These are phyloP conservation scores for Coprinellus micaceus DNA, from an alignment of 768 basidiomycete species.

Conservation along the genomic window DNA sequence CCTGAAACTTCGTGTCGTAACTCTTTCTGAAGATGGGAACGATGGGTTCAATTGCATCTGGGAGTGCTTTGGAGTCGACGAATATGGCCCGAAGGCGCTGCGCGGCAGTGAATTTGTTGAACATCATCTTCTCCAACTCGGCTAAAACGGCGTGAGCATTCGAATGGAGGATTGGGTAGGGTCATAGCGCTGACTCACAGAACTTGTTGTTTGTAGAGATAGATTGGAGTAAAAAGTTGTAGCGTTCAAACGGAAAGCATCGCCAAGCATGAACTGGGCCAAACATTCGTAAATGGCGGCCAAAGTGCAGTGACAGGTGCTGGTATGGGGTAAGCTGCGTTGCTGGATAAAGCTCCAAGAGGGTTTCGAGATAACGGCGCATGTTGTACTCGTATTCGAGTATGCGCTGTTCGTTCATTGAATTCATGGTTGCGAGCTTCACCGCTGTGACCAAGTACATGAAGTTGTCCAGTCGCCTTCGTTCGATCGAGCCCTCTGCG, in stretches of 20 bases:
- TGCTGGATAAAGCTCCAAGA: constrained; percentile 29
- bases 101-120: too few relatives aligned
- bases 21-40: too few relatives aligned
- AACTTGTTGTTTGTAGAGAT: neutral
- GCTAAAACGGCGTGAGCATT: too few relatives aligned
- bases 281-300: constrained; percentile 23
- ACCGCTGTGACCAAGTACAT: constrained; percentile 34
- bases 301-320: constrained; percentile 37
- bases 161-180: too few relatives aligned
- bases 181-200: neutral
- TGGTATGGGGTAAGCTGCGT: constrained; percentile 31
- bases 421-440: constrained; percentile 24
- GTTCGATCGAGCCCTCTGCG: constrained; percentile 8
- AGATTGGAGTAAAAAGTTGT: neutral
- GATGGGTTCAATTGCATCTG: too few relatives aligned
- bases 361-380: constrained; percentile 24
- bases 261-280: constrained; percentile 36
- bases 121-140: too few relatives aligned
- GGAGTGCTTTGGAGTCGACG: too few relatives aligned
- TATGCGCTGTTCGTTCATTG: constrained; percentile 19
- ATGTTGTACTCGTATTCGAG: constrained; percentile 26
- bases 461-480: constrained; percentile 27
- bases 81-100: too few relatives aligned
- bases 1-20: too few relatives aligned
- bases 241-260: constrained; percentile 25